Evolutionary conservation across 352 stramenopile species (phyloP), one percentile per base, ranked within the genome.

Genomic region (Globisporangium cystogenes): DNA sequence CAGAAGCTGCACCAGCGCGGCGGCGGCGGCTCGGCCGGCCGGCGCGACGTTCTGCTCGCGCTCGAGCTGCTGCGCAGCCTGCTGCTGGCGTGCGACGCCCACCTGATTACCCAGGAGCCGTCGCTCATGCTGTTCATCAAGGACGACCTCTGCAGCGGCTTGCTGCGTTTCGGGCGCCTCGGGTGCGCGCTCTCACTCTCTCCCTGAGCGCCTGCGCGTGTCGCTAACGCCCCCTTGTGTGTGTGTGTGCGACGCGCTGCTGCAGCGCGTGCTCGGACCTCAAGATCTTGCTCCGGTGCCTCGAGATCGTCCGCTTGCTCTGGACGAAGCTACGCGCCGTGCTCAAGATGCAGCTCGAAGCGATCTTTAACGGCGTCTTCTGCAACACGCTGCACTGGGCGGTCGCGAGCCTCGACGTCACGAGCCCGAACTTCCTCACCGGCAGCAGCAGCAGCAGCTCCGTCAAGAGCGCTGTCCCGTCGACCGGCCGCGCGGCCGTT

Each of bases 81-180:
- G 31, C 57, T 94, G 16, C 61, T 82, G 6, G 60, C 73, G 10
- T 87, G 74, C 46, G 74, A 90, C 36, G 68, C 65, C 7, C 55
- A 70, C 8, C 49, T 74, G 42, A 64, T 92, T 44, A 70, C 64
- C 7, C 50, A 63, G 4, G 77, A 80, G 18, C 78, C 76, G 21
- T 86, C 84, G 41, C 59, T 94, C 5, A 83, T 92, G 70, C 53
- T 88, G 15, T 91, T 93, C 37, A 78, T 91, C 47, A 87, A 94
- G 57, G 84, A 94, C 55, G 84, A 94, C 42, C 55, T 94, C 26
- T 92, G 84, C 41, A 83, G 76, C 36, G 72, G 75, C 18, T 64
- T 94, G 40, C 60, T 94, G 27, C 76, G 74, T 23, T 90, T 88
- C 47, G 76, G 75, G 36, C 76, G 81, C 39, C 69, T 91, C 11